phyloP scores from a whole-genome alignment of 1,284 basidiomycete genomes.

The Ganoderma meredithae region DNA sequence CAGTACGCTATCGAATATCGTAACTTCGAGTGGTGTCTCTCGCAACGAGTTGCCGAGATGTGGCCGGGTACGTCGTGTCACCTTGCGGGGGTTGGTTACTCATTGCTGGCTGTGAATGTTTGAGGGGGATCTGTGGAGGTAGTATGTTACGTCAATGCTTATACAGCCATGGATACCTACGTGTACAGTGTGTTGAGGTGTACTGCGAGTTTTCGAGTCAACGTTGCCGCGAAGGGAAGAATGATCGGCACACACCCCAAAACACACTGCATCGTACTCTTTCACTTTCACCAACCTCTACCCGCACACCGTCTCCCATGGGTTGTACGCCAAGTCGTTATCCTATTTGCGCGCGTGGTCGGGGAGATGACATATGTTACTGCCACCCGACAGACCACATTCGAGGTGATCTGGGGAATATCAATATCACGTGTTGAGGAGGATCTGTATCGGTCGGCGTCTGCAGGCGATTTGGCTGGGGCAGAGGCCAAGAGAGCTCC shows the following conservation, averaged over 20 bases:
- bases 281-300: not conserved
- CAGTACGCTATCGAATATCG: not conserved
- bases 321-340: not conserved
- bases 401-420: conserved; percentile 18
- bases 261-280: not conserved
- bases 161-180: not conserved
- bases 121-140: too few species aligned
- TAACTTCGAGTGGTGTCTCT: not conserved
- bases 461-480: conserved; percentile 21
- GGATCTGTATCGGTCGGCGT: conserved; percentile 14
- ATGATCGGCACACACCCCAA: not conserved
- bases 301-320: not conserved
- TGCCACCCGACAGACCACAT: conserved; percentile 19
- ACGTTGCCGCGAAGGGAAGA: not conserved
- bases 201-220: not conserved
- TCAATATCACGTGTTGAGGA: conserved; percentile 29
- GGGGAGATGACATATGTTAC: not conserved
- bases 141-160: too few species aligned
- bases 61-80: too few species aligned
- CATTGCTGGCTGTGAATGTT: too few species aligned
- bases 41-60: too few species aligned
- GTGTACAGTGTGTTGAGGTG: not conserved
- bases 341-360: not conserved
- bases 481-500: conserved; percentile 26
- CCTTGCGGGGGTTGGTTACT: too few species aligned